These are phyloP conservation scores for Inosperma sp. DNA, from an alignment of 768 basidiomycete genomes.

Conservation along the genomic window DNA sequence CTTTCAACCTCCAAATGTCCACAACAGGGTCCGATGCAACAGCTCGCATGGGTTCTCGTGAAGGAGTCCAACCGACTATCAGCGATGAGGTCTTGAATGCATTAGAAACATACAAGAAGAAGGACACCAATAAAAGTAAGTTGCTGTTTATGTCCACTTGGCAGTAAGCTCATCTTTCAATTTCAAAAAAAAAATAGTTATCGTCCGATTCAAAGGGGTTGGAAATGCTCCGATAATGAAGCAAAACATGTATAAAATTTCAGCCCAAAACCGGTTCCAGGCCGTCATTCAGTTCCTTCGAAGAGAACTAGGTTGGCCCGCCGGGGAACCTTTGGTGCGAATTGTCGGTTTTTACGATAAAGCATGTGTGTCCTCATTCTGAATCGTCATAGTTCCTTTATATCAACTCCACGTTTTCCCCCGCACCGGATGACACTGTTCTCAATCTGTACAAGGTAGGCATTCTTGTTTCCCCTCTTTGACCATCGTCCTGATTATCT, in stretches of 20 bases:
- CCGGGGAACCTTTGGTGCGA: constrained; percentile 78
- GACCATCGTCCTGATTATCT: background rate
- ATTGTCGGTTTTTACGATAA: background rate
- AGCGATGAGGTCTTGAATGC: constrained; percentile 12
- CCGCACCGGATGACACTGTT: constrained; percentile 79
- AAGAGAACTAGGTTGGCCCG: constrained; percentile 83
- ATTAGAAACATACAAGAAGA: constrained; percentile 67
- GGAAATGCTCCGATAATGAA: constrained; percentile 99
- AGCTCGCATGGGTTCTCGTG: background rate
- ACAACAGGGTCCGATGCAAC: constrained; percentile 3
- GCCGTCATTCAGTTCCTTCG: constrained; percentile 91
- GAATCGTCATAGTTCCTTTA: constrained; percentile 49
- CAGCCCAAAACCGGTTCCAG: constrained; percentile 89
- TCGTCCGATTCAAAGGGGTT: constrained; percentile 95
- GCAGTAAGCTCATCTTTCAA: background rate
- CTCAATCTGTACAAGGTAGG: constrained; percentile 69
- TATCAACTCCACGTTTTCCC: constrained; percentile 72
- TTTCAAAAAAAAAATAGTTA: constrained; percentile 48
- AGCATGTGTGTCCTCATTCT: constrained; percentile 27
- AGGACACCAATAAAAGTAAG: constrained; percentile 69
- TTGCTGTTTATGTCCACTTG: background rate
- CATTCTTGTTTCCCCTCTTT: background rate
- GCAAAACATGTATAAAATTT: constrained; percentile 98
- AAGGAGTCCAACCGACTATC: background rate
- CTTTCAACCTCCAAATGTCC: background rate